Conservation (phyloP, 306 rosid species). For the Pyrus pyrifolia region DNA sequence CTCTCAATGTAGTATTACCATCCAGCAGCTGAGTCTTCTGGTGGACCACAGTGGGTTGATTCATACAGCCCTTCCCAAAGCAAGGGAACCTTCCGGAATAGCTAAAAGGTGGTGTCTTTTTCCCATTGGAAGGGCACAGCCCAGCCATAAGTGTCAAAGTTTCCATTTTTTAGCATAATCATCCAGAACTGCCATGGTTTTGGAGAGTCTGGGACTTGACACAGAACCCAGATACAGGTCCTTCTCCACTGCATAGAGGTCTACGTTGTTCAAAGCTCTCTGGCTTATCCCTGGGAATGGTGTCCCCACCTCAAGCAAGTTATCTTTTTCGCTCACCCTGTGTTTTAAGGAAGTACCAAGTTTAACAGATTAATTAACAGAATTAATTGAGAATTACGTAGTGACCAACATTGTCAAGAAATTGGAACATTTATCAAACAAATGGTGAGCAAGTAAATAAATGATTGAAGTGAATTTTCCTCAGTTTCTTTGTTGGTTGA, state of each 20-base stretch:
- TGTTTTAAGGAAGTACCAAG: constrained; percentile 30
- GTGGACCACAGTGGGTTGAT: constrained; percentile 57
- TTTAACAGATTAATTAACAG: too few species aligned
- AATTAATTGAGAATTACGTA: background rate
- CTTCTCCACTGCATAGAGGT: constrained; percentile 65
- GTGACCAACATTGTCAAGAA: background rate
- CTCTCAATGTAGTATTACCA: constrained; percentile 30
- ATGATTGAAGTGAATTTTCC: background rate
- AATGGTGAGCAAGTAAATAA: background rate
- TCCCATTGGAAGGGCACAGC: constrained; percentile 57
- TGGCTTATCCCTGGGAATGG: constrained; percentile 33
- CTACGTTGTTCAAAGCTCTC: constrained; percentile 28
- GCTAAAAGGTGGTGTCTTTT: constrained; percentile 42
- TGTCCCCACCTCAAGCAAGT: constrained; percentile 58
- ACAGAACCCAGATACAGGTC: constrained; percentile 54
- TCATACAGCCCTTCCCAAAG: constrained; percentile 76
- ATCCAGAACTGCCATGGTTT: constrained; percentile 86
- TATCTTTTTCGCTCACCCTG: constrained; percentile 40
- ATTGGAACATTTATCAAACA: background rate
- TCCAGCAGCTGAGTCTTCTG: constrained; percentile 31
- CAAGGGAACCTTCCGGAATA: constrained; percentile 56
- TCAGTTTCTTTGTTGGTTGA: background rate
- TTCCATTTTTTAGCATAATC: constrained; percentile 72
- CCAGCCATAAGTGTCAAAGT: constrained; percentile 51
- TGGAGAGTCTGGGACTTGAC: constrained; percentile 43